phyloP scores from a whole-genome alignment of 2,329 filamentous ascomycete species.

The Aureobasidium sp. region DNA sequence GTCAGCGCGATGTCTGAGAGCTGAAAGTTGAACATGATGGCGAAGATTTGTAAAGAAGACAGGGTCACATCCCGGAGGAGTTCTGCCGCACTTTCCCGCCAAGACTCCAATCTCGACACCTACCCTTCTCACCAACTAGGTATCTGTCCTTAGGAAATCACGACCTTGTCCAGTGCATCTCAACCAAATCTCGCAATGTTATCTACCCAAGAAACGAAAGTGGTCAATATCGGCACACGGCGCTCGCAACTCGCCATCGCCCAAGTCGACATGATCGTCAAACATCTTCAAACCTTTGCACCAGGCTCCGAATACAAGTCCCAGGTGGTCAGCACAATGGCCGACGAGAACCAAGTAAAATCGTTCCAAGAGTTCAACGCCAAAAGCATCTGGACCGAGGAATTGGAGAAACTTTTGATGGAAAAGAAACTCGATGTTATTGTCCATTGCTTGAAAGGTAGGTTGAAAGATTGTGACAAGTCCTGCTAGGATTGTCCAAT shows the following conservation, averaged over 20 bases:
- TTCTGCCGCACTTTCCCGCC: neutral
- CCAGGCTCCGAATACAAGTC: slow-evolving; percentile 58
- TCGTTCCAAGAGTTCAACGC: slow-evolving; percentile 75
- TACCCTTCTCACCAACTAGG: neutral
- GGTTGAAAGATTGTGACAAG: neutral
- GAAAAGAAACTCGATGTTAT: slow-evolving; percentile 64
- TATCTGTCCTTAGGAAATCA: neutral
- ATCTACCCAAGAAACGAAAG: neutral
- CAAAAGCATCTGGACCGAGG: slow-evolving; percentile 87
- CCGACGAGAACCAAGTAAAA: slow-evolving; percentile 79
- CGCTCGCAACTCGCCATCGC: slow-evolving; percentile 72
- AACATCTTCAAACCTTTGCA: slow-evolving; percentile 52
- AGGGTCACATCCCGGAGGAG: neutral
- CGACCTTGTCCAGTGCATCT: too few relatives aligned
- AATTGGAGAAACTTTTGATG: slow-evolving; percentile 68
- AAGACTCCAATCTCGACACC: neutral
- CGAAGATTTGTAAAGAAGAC: neutral
- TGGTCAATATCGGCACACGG: neutral
- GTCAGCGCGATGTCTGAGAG: neutral
- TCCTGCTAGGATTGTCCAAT: neutral
- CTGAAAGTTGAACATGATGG: neutral
- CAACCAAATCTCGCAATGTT: neutral
- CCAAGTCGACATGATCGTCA: slow-evolving; percentile 66
- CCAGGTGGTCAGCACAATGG: slow-evolving; percentile 44
- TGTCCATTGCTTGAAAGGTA: slow-evolving; percentile 77